Evolutionary conservation across 2,329 filamentous ascomycete species (phyloP).

Genomic region (Fusarium subglutinans): DNA sequence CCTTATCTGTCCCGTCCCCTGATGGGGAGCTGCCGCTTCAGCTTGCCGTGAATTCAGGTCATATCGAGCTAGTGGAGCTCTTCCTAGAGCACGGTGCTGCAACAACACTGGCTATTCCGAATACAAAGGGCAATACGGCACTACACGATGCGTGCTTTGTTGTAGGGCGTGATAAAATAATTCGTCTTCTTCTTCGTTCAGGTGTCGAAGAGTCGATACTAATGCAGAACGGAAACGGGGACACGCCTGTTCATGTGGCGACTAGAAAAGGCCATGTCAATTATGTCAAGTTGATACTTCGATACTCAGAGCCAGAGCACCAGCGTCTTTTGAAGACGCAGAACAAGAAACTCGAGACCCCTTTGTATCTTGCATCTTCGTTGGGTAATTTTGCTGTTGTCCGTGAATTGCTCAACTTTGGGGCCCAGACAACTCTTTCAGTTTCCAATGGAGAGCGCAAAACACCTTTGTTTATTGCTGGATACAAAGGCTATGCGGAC

Average conservation of each 20-base stretch:
- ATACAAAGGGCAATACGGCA: too few relatives aligned
- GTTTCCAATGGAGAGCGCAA: rapidly evolving
- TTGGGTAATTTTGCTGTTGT: background rate
- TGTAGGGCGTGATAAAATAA: too few relatives aligned
- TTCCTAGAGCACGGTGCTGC: background rate
- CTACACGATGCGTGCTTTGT: too few relatives aligned
- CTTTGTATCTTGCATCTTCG: background rate
- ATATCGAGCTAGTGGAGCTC: rapidly evolving
- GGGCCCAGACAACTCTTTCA: background rate
- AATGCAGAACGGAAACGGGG: too few relatives aligned
- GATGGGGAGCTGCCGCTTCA: background rate
- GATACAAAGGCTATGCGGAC: rapidly evolving
- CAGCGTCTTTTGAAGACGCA: rapidly evolving
- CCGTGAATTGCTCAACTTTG: background rate
- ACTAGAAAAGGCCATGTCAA: rapidly evolving
- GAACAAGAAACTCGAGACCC: rapidly evolving
- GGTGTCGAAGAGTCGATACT: too few relatives aligned
- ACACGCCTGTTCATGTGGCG: too few relatives aligned
- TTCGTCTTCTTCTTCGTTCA: too few relatives aligned
- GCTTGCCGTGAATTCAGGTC: rapidly evolving
- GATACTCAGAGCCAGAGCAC: rapidly evolving
- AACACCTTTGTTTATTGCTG: background rate
- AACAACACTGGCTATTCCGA: too few relatives aligned
- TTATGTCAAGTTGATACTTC: background rate
- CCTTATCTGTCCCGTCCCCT: rapidly evolving